phyloP scores from a whole-genome alignment of 176 grass and related monocot species.

The Bromus sterilis region DNA sequence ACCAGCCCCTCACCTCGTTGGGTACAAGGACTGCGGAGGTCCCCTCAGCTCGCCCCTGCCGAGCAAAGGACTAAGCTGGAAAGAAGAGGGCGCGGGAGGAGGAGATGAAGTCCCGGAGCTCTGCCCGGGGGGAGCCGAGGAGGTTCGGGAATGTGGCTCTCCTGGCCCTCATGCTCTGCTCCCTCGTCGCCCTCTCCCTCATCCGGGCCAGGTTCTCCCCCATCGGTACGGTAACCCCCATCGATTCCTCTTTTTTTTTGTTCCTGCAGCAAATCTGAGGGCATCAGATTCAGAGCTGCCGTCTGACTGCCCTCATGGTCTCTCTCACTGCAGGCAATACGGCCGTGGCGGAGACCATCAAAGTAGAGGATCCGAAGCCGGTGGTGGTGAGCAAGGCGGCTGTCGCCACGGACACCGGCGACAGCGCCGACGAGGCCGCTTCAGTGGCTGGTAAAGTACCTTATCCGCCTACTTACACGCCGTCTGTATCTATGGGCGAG shows the following conservation, averaged over 20 bases:
- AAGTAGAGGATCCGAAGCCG: conserved; percentile 19
- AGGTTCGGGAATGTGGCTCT: conserved; percentile 42
- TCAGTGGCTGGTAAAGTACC: not conserved
- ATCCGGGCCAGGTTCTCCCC: conserved; percentile 46
- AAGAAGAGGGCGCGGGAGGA: too few species aligned
- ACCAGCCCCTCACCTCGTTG: not conserved
- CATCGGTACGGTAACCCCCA: conserved; percentile 3
- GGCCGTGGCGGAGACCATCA: conserved; percentile 15
- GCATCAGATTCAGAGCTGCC: not conserved
- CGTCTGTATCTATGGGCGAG: not conserved
- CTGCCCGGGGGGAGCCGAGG: conserved; percentile 25
- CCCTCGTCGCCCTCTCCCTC: conserved; percentile 49
- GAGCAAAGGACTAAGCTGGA: not conserved
- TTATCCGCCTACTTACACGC: not conserved
- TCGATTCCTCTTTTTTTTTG: not conserved
- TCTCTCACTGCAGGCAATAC: conserved; percentile 12
- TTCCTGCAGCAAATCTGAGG: not conserved
- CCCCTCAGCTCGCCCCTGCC: too few species aligned
- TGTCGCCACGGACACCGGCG: not conserved
- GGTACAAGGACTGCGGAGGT: not conserved
- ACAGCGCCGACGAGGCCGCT: not conserved
- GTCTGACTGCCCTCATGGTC: not conserved
- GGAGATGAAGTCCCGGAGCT: conserved; percentile 53
- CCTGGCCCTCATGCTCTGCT: conserved; percentile 47
- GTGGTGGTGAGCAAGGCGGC: not conserved